A percentile compares a stretch with the other conserved stretches of the same genome.
Conservation (phyloP, 2,329 filamentous ascomycete genomes). For the Dothideomycetidae sp. region DNA sequence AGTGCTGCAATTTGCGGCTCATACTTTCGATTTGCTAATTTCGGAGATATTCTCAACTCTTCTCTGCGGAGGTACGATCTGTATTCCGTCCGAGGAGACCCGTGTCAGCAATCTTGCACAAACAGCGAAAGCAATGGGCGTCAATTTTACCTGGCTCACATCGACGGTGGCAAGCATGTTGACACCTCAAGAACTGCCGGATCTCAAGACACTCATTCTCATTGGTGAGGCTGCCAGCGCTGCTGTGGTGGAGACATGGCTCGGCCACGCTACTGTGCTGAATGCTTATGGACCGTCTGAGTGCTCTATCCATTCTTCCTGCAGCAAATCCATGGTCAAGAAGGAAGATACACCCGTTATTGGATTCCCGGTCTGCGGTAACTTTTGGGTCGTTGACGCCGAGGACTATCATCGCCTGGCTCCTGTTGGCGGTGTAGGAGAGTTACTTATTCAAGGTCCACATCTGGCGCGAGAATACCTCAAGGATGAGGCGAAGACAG, state of each 20-base stretch:
- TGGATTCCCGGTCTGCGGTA: slow-evolving; percentile 11
- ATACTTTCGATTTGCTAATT: slow-evolving; percentile 12
- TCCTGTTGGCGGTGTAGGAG: slow-evolving; percentile 33
- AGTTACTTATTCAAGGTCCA: slow-evolving; percentile 34
- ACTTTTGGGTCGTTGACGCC: slow-evolving; percentile 21
- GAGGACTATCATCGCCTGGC: slow-evolving; percentile 19
- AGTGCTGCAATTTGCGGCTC: slow-evolving; percentile 12
- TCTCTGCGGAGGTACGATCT: slow-evolving; percentile 12
- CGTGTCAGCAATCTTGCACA: slow-evolving; percentile 35
- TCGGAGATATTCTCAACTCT: slow-evolving; percentile 12
- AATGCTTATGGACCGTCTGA: slow-evolving; percentile 35
- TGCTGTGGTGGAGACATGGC: slow-evolving; percentile 26
- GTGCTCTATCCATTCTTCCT: slow-evolving; percentile 15
- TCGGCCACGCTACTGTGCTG: slow-evolving; percentile 25
- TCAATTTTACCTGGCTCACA: slow-evolving; percentile 33
- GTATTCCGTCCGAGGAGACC: slow-evolving; percentile 31
- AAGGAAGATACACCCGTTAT: slow-evolving; percentile 13
- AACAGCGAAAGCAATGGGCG: slow-evolving; percentile 22
- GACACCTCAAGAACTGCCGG: slow-evolving; percentile 25
- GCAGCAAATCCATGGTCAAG: slow-evolving; percentile 8
- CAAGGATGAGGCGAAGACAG: slow-evolving; percentile 19
- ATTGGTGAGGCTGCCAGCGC: slow-evolving; percentile 31
- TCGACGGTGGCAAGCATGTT: slow-evolving; percentile 31
- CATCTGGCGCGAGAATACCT: slow-evolving; percentile 33
- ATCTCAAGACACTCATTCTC: slow-evolving; percentile 29